These are phyloP conservation scores for Petasospora fabianii DNA, from an alignment of 1,139 yeast genomes.

Conservation along the genomic window DNA sequence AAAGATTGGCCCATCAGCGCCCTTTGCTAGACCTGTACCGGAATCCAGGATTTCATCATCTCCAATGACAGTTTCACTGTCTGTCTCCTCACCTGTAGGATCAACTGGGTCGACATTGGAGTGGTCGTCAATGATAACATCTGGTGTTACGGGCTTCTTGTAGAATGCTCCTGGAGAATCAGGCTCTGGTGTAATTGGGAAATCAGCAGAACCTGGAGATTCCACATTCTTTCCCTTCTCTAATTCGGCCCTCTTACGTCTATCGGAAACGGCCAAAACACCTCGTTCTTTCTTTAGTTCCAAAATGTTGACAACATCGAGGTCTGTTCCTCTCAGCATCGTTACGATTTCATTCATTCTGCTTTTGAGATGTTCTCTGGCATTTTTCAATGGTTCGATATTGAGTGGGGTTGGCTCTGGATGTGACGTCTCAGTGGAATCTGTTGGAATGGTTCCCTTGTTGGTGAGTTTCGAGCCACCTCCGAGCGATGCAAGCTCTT, in stretches of 20 bases:
- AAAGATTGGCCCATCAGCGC: constrained; percentile 9
- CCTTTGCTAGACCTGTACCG: no score
- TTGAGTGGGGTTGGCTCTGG: constrained; percentile 6
- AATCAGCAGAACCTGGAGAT: neutral
- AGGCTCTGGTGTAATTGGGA: constrained; percentile 8
- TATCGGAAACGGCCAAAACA: constrained; percentile 9
- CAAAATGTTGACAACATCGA: constrained; percentile 6
- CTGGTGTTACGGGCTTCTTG: neutral
- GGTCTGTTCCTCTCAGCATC: constrained; percentile 28
- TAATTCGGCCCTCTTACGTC: constrained; percentile 2
- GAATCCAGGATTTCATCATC: no score
- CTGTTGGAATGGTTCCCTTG: neutral
- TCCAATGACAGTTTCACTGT: constrained; percentile 12
- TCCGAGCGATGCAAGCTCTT: constrained; percentile 3
- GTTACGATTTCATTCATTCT: constrained; percentile 33
- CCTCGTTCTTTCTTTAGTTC: constrained; percentile 13
- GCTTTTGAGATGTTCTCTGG: constrained; percentile 29
- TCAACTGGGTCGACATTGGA: neutral
- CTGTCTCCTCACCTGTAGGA: constrained; percentile 2
- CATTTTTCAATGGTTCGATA: constrained; percentile 22
- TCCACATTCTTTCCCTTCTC: neutral
- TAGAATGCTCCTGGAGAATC: constrained; percentile 6
- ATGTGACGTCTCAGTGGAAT: neutral
- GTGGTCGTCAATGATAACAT: neutral
- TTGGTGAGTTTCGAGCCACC: neutral